Conservation (phyloP, 2,329 filamentous ascomycete genomes). For the Fusarium subglutinans region DNA sequence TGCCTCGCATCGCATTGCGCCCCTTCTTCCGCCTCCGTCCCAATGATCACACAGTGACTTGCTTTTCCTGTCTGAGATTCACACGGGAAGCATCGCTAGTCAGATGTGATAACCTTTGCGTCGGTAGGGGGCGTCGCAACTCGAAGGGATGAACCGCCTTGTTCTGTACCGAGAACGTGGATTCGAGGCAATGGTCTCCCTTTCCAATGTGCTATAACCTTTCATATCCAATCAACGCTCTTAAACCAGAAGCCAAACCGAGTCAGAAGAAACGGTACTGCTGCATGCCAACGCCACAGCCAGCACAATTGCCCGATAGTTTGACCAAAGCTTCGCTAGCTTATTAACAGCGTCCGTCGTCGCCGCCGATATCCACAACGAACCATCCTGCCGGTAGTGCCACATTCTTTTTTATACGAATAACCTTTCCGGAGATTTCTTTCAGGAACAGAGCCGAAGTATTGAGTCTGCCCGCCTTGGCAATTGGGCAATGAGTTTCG, state of each 20-base stretch:
- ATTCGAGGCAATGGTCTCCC: constrained; percentile 10
- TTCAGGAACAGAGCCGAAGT: constrained; percentile 25
- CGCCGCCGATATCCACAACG: constrained; percentile 31
- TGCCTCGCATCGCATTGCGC: not conserved
- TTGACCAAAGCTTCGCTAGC: constrained; percentile 27
- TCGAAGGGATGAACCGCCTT: constrained; percentile 6
- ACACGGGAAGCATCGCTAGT: constrained; percentile 33
- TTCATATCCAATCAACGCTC: constrained; percentile 16
- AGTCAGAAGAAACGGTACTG: constrained; percentile 11
- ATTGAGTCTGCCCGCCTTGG: constrained; percentile 19
- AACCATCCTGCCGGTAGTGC: constrained; percentile 37
- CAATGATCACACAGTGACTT: constrained; percentile 7
- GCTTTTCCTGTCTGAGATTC: constrained; percentile 33
- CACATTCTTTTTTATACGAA: constrained; percentile 28
- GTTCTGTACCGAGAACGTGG: constrained; percentile 5
- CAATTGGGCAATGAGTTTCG: not conserved
- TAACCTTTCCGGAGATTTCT: constrained; percentile 34
- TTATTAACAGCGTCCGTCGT: constrained; percentile 14
- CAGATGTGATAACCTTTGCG: constrained; percentile 25
- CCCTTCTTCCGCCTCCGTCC: not conserved
- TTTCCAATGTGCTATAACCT: not conserved
- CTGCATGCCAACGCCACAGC: constrained; percentile 21
- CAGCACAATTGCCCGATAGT: constrained; percentile 25
- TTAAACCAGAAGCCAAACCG: not conserved
- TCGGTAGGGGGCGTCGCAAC: constrained; percentile 16